A percentile compares a stretch with the other conserved stretches of the same genome.
Conservation (phyloP, 1,139 yeast genomes). For the Schizosaccharomyces versatilis region DNA sequence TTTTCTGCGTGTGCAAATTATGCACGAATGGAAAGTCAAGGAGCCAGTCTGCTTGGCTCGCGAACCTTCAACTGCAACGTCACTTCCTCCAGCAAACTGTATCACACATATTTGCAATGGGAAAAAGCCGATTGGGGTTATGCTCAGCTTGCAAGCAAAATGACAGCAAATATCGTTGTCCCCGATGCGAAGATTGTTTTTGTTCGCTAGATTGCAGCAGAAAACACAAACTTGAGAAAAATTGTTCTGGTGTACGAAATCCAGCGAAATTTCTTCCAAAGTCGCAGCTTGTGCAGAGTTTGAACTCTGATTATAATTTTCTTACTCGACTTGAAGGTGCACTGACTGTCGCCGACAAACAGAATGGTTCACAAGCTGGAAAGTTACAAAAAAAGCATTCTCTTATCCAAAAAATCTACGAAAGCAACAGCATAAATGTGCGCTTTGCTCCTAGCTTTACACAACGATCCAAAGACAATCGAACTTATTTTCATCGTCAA, state of each 20-base stretch:
- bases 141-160: background rate
- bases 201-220: background rate
- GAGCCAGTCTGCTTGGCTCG: too few species aligned
- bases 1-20: too few species aligned
- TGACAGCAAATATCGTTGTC: background rate
- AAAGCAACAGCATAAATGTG: background rate
- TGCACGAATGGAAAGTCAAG: too few species aligned
- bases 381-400: too few species aligned
- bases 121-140: background rate
- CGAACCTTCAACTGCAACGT: too few species aligned
- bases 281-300: background rate
- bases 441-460: background rate
- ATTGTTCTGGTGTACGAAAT: background rate
- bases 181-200: background rate
- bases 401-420: background rate
- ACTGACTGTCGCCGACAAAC: background rate
- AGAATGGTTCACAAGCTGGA: background rate
- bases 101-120: background rate
- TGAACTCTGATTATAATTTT: background rate
- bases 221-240: background rate
- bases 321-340: background rate
- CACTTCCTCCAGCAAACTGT: too few species aligned
- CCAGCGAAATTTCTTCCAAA: constrained; percentile 1
- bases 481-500: background rate
- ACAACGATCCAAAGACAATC: background rate